Conservation (phyloP, 768 basidiomycete genomes). For the Boletus huronensis region DNA sequence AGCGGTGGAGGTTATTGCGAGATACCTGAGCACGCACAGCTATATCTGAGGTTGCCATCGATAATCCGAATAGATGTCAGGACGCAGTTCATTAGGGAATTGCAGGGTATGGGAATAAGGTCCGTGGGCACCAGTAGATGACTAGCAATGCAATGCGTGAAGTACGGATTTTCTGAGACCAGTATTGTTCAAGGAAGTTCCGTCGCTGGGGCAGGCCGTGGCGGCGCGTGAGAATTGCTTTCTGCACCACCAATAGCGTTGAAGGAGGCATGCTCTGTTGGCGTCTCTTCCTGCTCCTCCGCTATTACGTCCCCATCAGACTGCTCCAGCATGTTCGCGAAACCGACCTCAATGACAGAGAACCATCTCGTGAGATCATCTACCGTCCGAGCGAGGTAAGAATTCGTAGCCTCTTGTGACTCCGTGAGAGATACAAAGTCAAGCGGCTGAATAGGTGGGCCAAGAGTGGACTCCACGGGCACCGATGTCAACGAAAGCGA, state of each 20-base stretch:
- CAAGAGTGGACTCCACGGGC: slow-evolving; percentile 30
- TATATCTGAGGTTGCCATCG: slow-evolving; percentile 41
- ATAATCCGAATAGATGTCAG: slow-evolving; percentile 16
- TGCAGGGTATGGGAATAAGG: slow-evolving; percentile 7
- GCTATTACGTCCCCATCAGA: slow-evolving; percentile 51
- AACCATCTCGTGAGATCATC: slow-evolving; percentile 78
- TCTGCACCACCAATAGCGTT: slow-evolving; percentile 6
- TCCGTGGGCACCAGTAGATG: slow-evolving; percentile 18
- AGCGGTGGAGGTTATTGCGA: slow-evolving; percentile 72
- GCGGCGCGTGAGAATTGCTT: slow-evolving; percentile 4
- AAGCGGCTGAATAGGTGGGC: slow-evolving; percentile 58
- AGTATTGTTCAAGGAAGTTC: slow-evolving; percentile 20
- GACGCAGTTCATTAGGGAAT: slow-evolving; percentile 11
- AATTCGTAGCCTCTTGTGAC: slow-evolving; percentile 55
- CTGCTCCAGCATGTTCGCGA: slow-evolving; percentile 62
- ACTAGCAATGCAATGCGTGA: slow-evolving; percentile 12
- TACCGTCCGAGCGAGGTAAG: slow-evolving; percentile 68
- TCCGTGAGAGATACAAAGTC: slow-evolving; percentile 59
- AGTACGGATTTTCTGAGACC: slow-evolving; percentile 1
- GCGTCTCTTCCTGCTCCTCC: slow-evolving; percentile 57
- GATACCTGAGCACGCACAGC: slow-evolving; percentile 70
- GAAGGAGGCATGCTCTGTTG: slow-evolving; percentile 21
- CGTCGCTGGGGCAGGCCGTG: slow-evolving; percentile 9
- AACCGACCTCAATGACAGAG: slow-evolving; percentile 64
- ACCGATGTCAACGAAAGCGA: slow-evolving; percentile 35